phyloP scores from a whole-genome alignment of 2,329 filamentous ascomycete species.

The Microascus cirrosus region DNA sequence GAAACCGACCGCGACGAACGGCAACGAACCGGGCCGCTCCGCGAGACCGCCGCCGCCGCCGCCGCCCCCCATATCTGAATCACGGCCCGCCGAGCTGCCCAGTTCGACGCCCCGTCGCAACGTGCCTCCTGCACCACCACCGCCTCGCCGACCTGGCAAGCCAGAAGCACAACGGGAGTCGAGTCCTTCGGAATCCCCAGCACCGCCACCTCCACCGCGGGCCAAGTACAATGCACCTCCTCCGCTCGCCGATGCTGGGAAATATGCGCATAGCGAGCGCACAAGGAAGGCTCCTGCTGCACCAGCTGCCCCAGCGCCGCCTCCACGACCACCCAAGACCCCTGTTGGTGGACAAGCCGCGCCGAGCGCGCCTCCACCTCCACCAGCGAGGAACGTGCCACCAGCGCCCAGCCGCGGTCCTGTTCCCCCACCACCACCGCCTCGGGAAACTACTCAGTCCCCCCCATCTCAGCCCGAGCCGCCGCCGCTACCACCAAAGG shows the following conservation, averaged over 20 bases:
- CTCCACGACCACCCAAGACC: slow-evolving; percentile 48
- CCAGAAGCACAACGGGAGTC: slow-evolving; percentile 29
- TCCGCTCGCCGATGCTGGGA: slow-evolving; percentile 80
- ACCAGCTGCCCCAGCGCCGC: slow-evolving; percentile 2
- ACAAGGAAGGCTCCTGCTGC: neutral
- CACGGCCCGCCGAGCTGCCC: slow-evolving; percentile 15
- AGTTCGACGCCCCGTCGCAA: slow-evolving; percentile 18
- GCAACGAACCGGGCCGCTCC: slow-evolving; percentile 3
- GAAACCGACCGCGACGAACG: slow-evolving; percentile 8
- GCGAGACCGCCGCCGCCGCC: slow-evolving; percentile 9
- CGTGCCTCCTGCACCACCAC: slow-evolving; percentile 38
- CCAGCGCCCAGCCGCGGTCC: slow-evolving; percentile 61
- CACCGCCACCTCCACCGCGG: slow-evolving; percentile 44
- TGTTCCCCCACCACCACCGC: slow-evolving; percentile 61
- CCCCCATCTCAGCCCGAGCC: slow-evolving; percentile 21
- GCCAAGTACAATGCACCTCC: slow-evolving; percentile 76
- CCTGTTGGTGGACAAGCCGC: slow-evolving; percentile 42
- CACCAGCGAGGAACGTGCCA: slow-evolving; percentile 37
- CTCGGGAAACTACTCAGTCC: slow-evolving; percentile 20
- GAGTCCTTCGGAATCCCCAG: slow-evolving; percentile 33
- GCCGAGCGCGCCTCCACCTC: slow-evolving; percentile 55
- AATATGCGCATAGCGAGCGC: slow-evolving; percentile 51
- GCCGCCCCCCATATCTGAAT: slow-evolving; percentile 7
- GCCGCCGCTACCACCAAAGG: slow-evolving; percentile 37
- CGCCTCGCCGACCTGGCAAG: slow-evolving; percentile 43